phyloP scores from a whole-genome alignment of 176 grass and related monocot species.

The Phragmites australis region DNA sequence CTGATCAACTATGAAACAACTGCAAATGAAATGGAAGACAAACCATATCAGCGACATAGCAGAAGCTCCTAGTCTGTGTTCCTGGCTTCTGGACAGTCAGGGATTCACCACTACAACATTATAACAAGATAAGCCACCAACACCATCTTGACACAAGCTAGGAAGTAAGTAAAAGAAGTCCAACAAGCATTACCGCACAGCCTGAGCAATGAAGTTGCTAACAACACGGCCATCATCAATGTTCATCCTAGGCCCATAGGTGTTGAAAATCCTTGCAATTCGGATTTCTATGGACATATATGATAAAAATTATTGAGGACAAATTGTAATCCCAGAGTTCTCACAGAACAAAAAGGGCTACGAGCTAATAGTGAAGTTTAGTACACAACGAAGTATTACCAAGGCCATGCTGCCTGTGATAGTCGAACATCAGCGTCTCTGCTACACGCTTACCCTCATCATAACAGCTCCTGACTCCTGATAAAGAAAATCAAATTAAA shows the following conservation, averaged over 20 bases:
- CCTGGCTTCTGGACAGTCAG: slow-evolving; percentile 97
- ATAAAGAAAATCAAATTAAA: slow-evolving; percentile 37
- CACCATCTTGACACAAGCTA: slow-evolving; percentile 13
- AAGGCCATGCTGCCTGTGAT: slow-evolving; percentile 98
- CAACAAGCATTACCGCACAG: slow-evolving; percentile 72
- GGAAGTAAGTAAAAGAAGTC: slow-evolving; percentile 15
- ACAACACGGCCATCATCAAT: slow-evolving; percentile 99
- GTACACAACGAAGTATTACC: slow-evolving; percentile 53
- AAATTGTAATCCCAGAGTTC: neutral
- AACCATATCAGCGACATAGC: slow-evolving; percentile 98
- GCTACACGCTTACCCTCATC: slow-evolving; percentile 99
- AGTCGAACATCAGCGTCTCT: slow-evolving; percentile 99
- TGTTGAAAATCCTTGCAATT: slow-evolving; percentile 99
- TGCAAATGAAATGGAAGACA: slow-evolving; percentile 24
- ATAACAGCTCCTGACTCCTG: slow-evolving; percentile 99
- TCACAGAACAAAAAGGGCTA: slow-evolving; percentile 4
- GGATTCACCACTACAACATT: slow-evolving; percentile 70
- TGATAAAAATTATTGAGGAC: slow-evolving; percentile 3
- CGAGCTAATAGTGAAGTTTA: slow-evolving; percentile 21
- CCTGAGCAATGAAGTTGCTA: slow-evolving; percentile 99
- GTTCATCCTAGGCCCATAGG: slow-evolving; percentile 99
- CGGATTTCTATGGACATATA: slow-evolving; percentile 72
- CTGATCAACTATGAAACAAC: neutral
- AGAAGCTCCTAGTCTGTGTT: slow-evolving; percentile 99
- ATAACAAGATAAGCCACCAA: slow-evolving; percentile 39